Conservation (phyloP, 163 green algal species). For the Coccomyxa subellipsoidea region DNA sequence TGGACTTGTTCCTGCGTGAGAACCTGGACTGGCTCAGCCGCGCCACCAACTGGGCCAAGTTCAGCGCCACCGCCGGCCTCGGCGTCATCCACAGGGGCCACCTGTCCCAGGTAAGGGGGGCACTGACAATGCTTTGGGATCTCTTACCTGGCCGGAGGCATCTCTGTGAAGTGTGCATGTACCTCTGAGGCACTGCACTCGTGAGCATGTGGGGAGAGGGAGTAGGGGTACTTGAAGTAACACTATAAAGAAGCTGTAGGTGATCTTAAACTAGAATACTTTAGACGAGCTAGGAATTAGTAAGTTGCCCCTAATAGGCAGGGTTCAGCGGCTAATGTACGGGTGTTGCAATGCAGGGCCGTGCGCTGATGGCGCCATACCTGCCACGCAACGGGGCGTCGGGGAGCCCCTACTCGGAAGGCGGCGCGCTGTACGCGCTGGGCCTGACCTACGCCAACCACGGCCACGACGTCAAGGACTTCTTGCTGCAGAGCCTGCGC, state of each 20-base stretch:
- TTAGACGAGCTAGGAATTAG: too few relatives aligned
- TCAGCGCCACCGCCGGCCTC: slow-evolving; percentile 94
- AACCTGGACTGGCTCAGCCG: slow-evolving; percentile 96
- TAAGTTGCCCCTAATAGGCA: too few relatives aligned
- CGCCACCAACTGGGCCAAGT: slow-evolving; percentile 99
- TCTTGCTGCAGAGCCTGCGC: slow-evolving; percentile 79
- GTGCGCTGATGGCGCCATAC: slow-evolving; percentile 90
- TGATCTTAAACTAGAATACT: too few relatives aligned
- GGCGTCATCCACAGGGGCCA: slow-evolving; percentile 96
- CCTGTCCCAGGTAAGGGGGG: slow-evolving; percentile 66
- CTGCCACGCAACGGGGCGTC: slow-evolving; percentile 76
- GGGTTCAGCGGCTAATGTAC: not conserved
- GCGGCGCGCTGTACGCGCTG: slow-evolving; percentile 92
- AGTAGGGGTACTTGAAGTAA: too few relatives aligned
- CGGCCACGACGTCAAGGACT: slow-evolving; percentile 67
- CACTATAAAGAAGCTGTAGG: too few relatives aligned
- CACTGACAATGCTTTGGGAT: not conserved
- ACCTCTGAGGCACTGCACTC: too few relatives aligned
- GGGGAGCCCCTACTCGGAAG: slow-evolving; percentile 78
- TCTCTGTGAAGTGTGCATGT: too few relatives aligned
- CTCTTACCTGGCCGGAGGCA: not conserved
- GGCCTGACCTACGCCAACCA: slow-evolving; percentile 96
- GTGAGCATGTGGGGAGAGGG: too few relatives aligned
- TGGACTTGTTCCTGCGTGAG: slow-evolving; percentile 94
- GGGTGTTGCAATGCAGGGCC: slow-evolving; percentile 23